These are phyloP conservation scores for Boletellus ananiceps DNA, from an alignment of 768 basidiomycete species.

Conservation along the genomic window DNA sequence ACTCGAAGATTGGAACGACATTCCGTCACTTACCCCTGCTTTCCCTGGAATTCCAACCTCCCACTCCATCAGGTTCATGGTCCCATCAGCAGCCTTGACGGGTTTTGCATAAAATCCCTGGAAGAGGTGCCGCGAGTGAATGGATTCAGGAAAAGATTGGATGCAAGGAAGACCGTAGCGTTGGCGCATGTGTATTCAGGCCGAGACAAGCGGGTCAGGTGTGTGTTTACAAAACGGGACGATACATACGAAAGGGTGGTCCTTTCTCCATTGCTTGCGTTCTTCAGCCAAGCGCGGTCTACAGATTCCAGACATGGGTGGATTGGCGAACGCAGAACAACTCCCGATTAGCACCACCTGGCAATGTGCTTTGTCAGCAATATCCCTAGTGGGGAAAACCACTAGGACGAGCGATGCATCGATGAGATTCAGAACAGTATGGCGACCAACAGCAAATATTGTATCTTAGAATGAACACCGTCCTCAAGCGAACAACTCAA, in stretches of 20 bases:
- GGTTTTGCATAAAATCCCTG: conserved; percentile 98
- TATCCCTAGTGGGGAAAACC: neutral
- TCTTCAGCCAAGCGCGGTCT: conserved; percentile 92
- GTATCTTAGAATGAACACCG: neutral
- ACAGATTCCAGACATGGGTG: conserved; percentile 83
- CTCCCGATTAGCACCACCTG: no score
- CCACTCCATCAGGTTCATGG: conserved; percentile 97
- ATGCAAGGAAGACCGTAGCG: neutral
- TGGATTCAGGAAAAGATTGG: neutral
- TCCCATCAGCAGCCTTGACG: conserved; percentile 82
- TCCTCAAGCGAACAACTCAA: neutral
- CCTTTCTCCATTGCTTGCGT: conserved; percentile 98
- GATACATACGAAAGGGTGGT: conserved; percentile 90
- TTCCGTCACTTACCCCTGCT: conserved; percentile 55
- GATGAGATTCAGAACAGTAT: neutral
- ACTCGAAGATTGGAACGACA: conserved; percentile 6
- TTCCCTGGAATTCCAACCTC: conserved; percentile 99
- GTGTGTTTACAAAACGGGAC: neutral
- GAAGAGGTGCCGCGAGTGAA: conserved; percentile 8
- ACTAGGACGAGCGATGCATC: no score
- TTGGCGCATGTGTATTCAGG: conserved; percentile 1
- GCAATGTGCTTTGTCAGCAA: conserved; percentile 19
- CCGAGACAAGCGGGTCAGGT: conserved; percentile 1
- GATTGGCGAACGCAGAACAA: neutral
- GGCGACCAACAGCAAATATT: neutral